phyloP scores from a whole-genome alignment of 2,329 filamentous ascomycete species.

The Clonostachys solani region DNA sequence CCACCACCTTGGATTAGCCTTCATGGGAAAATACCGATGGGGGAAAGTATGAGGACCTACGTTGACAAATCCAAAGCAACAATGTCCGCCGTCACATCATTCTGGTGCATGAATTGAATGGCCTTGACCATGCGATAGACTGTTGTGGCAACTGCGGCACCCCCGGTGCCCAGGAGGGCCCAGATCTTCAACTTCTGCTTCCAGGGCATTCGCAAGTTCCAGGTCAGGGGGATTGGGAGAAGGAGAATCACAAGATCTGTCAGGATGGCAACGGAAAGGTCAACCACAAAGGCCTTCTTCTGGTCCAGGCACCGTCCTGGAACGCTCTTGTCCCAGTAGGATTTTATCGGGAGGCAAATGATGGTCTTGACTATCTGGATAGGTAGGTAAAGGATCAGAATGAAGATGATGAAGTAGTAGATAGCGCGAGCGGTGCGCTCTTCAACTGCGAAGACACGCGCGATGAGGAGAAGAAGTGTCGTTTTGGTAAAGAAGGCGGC shows the following conservation, averaged over 20 bases:
- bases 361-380: constrained; percentile 16
- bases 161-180: constrained; percentile 19
- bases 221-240: constrained; percentile 23
- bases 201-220: constrained; percentile 16
- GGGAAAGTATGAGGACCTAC: background rate
- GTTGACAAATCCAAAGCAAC: constrained; percentile 2
- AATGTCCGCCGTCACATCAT: constrained; percentile 15
- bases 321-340: constrained; percentile 14
- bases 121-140: constrained; percentile 15
- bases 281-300: constrained; percentile 21
- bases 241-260: constrained; percentile 25
- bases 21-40: background rate
- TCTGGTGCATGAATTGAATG: constrained; percentile 11
- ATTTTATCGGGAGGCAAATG: constrained; percentile 14
- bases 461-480: constrained; percentile 23
- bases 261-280: constrained; percentile 20
- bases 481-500: constrained; percentile 20
- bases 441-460: constrained; percentile 19
- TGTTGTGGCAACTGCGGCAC: constrained; percentile 18
- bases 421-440: constrained; percentile 14
- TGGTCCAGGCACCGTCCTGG: constrained; percentile 20
- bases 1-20: too few species aligned
- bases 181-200: constrained; percentile 24
- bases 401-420: constrained; percentile 16
- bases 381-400: constrained; percentile 17